phyloP scores from a whole-genome alignment of 768 basidiomycete genomes.

The Trichaptum fuscoviolaceum region DNA sequence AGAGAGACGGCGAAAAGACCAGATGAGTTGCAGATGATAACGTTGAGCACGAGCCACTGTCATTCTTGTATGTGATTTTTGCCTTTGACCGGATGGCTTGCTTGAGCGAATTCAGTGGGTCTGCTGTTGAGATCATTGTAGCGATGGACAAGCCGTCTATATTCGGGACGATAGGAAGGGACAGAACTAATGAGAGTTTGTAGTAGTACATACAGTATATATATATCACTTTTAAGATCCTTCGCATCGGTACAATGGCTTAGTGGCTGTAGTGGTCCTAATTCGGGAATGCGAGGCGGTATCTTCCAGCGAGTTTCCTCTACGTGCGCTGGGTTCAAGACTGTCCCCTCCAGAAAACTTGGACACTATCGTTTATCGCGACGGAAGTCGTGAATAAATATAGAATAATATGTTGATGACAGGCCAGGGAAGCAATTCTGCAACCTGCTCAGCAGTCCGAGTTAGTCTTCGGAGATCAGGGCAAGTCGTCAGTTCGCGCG shows the following conservation, averaged over 20 bases:
- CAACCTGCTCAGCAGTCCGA: constrained; percentile 82
- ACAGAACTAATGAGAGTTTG: neutral
- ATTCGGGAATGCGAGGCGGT: constrained; percentile 76
- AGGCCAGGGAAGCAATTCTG: constrained; percentile 92
- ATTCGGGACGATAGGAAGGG: neutral
- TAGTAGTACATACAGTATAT: neutral
- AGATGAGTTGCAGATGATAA: constrained; percentile 62
- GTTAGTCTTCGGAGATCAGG: constrained; percentile 92
- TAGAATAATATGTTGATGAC: constrained; percentile 84
- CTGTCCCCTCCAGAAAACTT: constrained; percentile 95
- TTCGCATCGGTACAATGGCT: constrained; percentile 31
- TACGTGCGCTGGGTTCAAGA: constrained; percentile 88
- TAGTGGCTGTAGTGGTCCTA: constrained; percentile 80
- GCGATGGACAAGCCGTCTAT: neutral
- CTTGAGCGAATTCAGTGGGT: constrained; percentile 53
- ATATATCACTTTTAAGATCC: neutral
- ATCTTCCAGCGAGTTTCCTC: constrained; percentile 50
- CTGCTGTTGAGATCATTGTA: constrained; percentile 24
- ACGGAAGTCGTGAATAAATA: constrained; percentile 59
- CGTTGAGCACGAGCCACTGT: constrained; percentile 35
- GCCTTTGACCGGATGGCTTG: constrained; percentile 55
- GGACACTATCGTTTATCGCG: constrained; percentile 66
- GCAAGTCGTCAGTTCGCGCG: constrained; percentile 78
- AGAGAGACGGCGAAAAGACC: constrained; percentile 43
- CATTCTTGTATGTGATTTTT: constrained; percentile 44